Base-by-base conservation (phyloP, 164 flowering plant genomes). In the Chimonanthus praecox region DNA sequence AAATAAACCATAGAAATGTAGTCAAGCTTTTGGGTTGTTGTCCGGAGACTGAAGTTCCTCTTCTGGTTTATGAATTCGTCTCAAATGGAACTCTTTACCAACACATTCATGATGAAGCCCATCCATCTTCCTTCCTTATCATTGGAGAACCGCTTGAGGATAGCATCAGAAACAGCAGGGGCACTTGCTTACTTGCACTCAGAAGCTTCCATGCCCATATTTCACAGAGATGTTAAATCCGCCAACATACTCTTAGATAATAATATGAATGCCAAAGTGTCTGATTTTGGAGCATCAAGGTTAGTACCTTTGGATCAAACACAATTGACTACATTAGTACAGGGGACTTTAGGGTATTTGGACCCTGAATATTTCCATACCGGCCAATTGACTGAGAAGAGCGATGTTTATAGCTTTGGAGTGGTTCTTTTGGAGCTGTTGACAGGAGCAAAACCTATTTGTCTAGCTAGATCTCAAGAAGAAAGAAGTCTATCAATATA, bases 131-230 rank as follows among this genome's bases (percentile, higher is more conserved):
- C 63, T 64, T 82, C 2, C 71, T 79, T 0, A n/a, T n/a, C n/a
- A n/a, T 84, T 71, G 82, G 73, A 67, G 2, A 49, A 75, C 58
- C 75, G 83, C 4, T 15, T 82, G 50, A 63, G 83, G 54, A 83
- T 84, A 8, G 87, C 88, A 0, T 47, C 79, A 54, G 88, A 83
- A 72, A 74, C 80, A 4, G 89, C 89, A 0, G 84, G 73, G 6
- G 89, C 80, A 0, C 72, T 85, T 5, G 67, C 85, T 3, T 85
- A 84, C 65, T 64, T 87, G 21, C 90, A 84, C 49, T 83, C 82
- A 5, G 80, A 80, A 10, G 82, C 87, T 50, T 79, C 82, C 1
- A 78, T 21, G 1, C 33, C 33, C 33, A 21, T 21, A 21, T 21
- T 21, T 21, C 33, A 21, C 1, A 21, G 33, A 21, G 33, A 21